Evolutionary conservation across 371 early-diverging fungal species (phyloP).

Genomic region (Mucor ambiguus): DNA sequence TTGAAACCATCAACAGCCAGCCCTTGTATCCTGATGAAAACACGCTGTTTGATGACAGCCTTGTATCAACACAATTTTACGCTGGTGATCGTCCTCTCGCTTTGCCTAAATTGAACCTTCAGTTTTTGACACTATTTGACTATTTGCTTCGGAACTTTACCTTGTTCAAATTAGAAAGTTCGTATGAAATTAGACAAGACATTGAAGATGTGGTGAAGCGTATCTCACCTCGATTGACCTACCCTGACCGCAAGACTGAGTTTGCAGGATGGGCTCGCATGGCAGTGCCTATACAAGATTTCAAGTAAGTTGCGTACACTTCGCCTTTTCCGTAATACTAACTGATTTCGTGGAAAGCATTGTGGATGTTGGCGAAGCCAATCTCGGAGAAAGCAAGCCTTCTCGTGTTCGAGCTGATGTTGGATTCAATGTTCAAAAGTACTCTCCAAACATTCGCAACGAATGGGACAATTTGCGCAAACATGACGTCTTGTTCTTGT

Average conservation of each 20-base stretch:
- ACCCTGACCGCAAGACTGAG: constrained; percentile 61
- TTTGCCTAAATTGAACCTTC: constrained; percentile 90
- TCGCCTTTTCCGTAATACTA: not conserved
- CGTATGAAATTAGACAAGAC: constrained; percentile 85
- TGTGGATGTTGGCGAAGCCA: constrained; percentile 75
- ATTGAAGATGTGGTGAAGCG: constrained; percentile 86
- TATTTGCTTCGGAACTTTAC: constrained; percentile 86
- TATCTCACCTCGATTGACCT: constrained; percentile 69
- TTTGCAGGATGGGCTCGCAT: constrained; percentile 95
- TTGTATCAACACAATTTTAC: constrained; percentile 64
- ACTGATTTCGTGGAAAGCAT: constrained; percentile 31
- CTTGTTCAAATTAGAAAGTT: constrained; percentile 81
- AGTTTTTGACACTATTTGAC: constrained; percentile 91
- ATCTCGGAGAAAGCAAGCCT: constrained; percentile 77
- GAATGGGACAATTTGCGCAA: constrained; percentile 91
- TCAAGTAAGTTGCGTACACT: constrained; percentile 46
- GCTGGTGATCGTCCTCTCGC: constrained; percentile 72
- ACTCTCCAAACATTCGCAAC: constrained; percentile 66
- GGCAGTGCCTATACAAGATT: constrained; percentile 72
- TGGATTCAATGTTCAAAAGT: constrained; percentile 56
- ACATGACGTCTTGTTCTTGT: constrained; percentile 82
- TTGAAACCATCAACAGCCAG: constrained; percentile 66
- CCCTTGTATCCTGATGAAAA: constrained; percentile 87
- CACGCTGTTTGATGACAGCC: constrained; percentile 56
- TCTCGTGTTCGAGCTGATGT: constrained; percentile 80